These are phyloP conservation scores for Gossypium herbaceum DNA, from an alignment of 345 rosid genomes.

Conservation along the genomic window DNA sequence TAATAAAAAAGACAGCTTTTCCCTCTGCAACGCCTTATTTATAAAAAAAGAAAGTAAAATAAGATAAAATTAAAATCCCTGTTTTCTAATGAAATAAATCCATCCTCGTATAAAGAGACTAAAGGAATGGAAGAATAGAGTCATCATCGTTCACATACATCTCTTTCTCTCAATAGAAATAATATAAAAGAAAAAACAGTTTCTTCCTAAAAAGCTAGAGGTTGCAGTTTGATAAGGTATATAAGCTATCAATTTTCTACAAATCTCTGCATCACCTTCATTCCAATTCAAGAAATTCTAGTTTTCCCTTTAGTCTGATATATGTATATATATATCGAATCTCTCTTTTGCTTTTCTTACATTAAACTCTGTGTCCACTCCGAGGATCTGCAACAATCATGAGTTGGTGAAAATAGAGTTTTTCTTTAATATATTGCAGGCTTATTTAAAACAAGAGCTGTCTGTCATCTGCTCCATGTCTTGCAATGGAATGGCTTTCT, in stretches of 20 bases:
- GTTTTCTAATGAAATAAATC: conserved; percentile 9
- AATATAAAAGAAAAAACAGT: conserved; percentile 4
- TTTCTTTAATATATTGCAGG: conserved; percentile 13
- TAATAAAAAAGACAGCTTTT: too few relatives aligned
- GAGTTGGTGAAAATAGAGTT: background rate
- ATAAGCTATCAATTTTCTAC: conserved; percentile 31
- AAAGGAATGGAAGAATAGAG: conserved; percentile 22
- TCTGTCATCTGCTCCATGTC: conserved; percentile 34
- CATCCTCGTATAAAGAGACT: conserved; percentile 36
- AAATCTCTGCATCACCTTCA: conserved; percentile 26
- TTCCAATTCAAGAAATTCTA: conserved; percentile 11
- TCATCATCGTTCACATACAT: conserved; percentile 19
- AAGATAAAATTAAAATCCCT: background rate
- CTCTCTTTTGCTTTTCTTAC: conserved; percentile 14
- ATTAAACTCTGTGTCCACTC: conserved; percentile 3
- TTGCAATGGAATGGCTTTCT: conserved; percentile 90
- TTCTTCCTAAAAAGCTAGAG: conserved; percentile 13
- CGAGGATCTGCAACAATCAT: background rate
- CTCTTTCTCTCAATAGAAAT: conserved; percentile 3
- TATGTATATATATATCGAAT: background rate
- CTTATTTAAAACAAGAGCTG: background rate
- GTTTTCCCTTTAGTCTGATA: background rate
- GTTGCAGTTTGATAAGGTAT: conserved; percentile 30
- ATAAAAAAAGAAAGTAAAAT: background rate
- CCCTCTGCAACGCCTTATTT: too few relatives aligned